Percentiles rank a stretch among this genome's conserved stretches.
Evolutionary conservation across 2,329 filamentous ascomycete genomes (phyloP).

Genomic region (Aureobasidium sp.): DNA sequence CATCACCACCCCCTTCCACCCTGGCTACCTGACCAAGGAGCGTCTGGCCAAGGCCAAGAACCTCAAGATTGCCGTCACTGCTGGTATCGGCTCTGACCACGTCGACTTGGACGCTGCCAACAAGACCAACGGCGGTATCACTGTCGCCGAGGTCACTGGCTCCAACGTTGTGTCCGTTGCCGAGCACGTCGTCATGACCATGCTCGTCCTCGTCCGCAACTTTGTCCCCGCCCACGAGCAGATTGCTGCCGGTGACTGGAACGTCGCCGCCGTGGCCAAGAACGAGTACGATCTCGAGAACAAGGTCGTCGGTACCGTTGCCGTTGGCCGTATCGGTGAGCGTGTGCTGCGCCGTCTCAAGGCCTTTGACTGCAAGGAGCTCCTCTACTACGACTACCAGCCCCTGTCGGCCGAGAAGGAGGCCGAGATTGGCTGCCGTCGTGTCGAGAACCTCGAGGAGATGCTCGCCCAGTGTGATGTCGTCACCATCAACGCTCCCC

Average conservation of each 20-base stretch:
- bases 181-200: constrained; percentile 99
- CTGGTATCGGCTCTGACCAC: constrained; percentile 97
- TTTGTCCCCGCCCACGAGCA: constrained; percentile 96
- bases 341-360: constrained; percentile 93
- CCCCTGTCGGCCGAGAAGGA: constrained; percentile 77
- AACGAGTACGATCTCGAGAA: constrained; percentile 95
- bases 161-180: constrained; percentile 98
- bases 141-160: constrained; percentile 94
- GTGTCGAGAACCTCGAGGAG: constrained; percentile 85
- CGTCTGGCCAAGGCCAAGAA: constrained; percentile 98
- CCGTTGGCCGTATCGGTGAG: constrained; percentile 95
- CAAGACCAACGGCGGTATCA: constrained; percentile 96
- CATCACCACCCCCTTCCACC: constrained; percentile 99
- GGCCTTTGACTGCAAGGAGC: constrained; percentile 98
- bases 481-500: constrained; percentile 98
- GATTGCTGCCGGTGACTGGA: constrained; percentile 83
- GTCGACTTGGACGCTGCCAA: constrained; percentile 95
- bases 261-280: constrained; percentile 94
- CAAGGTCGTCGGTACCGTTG: constrained; percentile 97
- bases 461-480: constrained; percentile 91
- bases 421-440: constrained; percentile 90
- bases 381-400: constrained; percentile 99
- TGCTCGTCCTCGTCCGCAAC: constrained; percentile 92
- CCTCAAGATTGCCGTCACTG: constrained; percentile 92
- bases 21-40: constrained; percentile 93